Base-by-base conservation (phyloP, 2,329 filamentous ascomycete genomes). In the Pseudocercospora macadamiae region DNA sequence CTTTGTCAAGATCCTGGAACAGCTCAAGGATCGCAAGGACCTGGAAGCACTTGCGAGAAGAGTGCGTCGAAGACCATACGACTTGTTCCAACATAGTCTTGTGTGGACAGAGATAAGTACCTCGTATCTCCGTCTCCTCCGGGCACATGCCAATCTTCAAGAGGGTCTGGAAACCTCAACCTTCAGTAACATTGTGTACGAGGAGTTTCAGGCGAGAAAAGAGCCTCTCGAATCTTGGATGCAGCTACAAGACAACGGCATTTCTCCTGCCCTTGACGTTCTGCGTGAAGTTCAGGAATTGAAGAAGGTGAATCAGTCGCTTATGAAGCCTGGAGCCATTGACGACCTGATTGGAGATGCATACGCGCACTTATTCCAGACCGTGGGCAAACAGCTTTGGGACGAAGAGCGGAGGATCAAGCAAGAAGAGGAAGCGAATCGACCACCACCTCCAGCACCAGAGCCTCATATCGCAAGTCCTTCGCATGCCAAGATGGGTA, bases 341-440 rank as follows among this genome's bases (percentile, higher is more conserved):
- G 95, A 99, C 68, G 95, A 99, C 70, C 82, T 97, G n/a, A 89
- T 97, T 64, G 89, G 88, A 19, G 95, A 99, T 74, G 87, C 90
- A 49, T 99, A 96, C 74, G 89, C 90, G 1, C 82, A 86, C 49
- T 79, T 96, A 14, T 95, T 91, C 71, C 81, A 83, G 16, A 84
- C 88, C 26, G 77, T 92, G 49, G 86, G 86, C 1, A 83, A 83
- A 39, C 80, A 79, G 3, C 75, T 91, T n/a, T 76, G 81, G 45
- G 76, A 82, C 19, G 74, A 79, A 18, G 66, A 66, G 60, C 68
- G 60, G 55, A 49, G 61, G 19, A 49, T 60, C 2, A 68, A 70
- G 57, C 60, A 61, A 32, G 68, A 73, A 60, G 66, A 69, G 51
- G 66, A 67, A 45, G 65, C 65, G 19, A 63, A 47, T 14, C 59